These are phyloP conservation scores for Neurospora intermedia DNA, from an alignment of 495 filamentous ascomycete genomes.

Conservation along the genomic window DNA sequence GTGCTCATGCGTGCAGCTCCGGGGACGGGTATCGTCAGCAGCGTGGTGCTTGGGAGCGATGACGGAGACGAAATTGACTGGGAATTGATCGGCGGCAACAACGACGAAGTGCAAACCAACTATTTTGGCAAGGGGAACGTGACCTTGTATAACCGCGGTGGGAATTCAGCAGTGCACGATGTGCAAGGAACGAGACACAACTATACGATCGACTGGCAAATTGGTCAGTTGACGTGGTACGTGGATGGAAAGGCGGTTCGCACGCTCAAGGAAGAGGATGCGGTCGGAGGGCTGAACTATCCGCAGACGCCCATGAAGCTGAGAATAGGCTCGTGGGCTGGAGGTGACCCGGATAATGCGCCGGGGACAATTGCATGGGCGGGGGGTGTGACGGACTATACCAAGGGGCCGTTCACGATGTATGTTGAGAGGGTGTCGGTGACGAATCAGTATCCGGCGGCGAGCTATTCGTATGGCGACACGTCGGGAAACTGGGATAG, in stretches of 20 bases:
- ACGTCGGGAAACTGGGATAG: slow-evolving; percentile 55
- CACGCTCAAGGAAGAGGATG: slow-evolving; percentile 48
- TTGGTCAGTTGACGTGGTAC: slow-evolving; percentile 60
- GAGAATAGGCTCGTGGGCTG: slow-evolving; percentile 73
- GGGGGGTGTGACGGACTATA: slow-evolving; percentile 64
- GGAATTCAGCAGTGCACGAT: slow-evolving; percentile 46
- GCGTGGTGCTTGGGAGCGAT: slow-evolving; percentile 74
- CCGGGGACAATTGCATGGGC: slow-evolving; percentile 80
- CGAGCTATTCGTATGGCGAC: slow-evolving; percentile 59
- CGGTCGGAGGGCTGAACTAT: slow-evolving; percentile 53
- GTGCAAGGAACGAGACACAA: slow-evolving; percentile 58
- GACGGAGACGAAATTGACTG: slow-evolving; percentile 90
- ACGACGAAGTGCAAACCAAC: slow-evolving; percentile 67
- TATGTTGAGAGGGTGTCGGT: slow-evolving; percentile 58
- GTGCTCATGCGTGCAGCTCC: slow-evolving; percentile 52
- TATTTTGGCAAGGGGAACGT: slow-evolving; percentile 90
- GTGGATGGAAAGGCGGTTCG: slow-evolving; percentile 61
- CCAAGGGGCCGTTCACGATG: slow-evolving; percentile 70
- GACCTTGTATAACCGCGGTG: slow-evolving; percentile 58
- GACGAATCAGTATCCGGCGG: slow-evolving; percentile 59
- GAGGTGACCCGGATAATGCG: slow-evolving; percentile 57
- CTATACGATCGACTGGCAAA: slow-evolving; percentile 78
- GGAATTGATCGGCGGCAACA: slow-evolving; percentile 60
- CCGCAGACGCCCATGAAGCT: slow-evolving; percentile 81
- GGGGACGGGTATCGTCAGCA: slow-evolving; percentile 64